phyloP scores from a whole-genome alignment of 768 basidiomycete genomes.

The Tephrocybe rancida region DNA sequence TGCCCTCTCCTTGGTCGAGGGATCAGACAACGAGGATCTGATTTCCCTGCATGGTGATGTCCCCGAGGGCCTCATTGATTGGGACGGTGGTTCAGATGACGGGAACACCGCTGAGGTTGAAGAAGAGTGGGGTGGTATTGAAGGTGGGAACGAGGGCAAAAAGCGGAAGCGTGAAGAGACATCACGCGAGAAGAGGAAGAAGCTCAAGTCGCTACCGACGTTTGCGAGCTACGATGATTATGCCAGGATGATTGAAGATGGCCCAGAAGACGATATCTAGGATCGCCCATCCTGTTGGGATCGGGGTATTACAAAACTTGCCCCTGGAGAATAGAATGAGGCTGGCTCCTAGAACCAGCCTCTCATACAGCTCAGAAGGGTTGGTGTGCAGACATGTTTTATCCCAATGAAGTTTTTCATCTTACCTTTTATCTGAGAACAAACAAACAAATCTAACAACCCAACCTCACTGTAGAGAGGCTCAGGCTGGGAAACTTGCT shows the following conservation, averaged over 20 bases:
- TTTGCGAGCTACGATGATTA: conserved; percentile 91
- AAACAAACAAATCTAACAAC: too few species aligned
- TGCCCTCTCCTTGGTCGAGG: conserved; percentile 59
- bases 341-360: too few species aligned
- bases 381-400: too few species aligned
- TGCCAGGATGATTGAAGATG: conserved; percentile 81
- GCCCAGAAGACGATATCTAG: conserved; percentile 63
- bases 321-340: too few species aligned
- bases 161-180: conserved; percentile 50
- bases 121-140: conserved; percentile 61
- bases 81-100: conserved; percentile 56
- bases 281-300: too few species aligned
- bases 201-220: conserved; percentile 66
- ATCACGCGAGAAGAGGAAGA: conserved; percentile 61
- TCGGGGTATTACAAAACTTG: too few species aligned
- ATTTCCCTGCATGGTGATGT: conserved; percentile 57
- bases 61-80: conserved; percentile 60
- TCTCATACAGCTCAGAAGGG: too few species aligned
- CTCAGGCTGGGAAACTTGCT: too few species aligned
- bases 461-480: too few species aligned
- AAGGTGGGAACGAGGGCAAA: conserved; percentile 28
- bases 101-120: conserved; percentile 38
- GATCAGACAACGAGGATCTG: conserved; percentile 73
- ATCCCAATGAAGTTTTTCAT: too few species aligned
- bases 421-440: too few species aligned